A percentile compares a stretch with the other conserved stretches of the same genome.
These are phyloP conservation scores for Pythium angustatum DNA, from an alignment of 352 stramenopile species.

Conservation along the genomic window DNA sequence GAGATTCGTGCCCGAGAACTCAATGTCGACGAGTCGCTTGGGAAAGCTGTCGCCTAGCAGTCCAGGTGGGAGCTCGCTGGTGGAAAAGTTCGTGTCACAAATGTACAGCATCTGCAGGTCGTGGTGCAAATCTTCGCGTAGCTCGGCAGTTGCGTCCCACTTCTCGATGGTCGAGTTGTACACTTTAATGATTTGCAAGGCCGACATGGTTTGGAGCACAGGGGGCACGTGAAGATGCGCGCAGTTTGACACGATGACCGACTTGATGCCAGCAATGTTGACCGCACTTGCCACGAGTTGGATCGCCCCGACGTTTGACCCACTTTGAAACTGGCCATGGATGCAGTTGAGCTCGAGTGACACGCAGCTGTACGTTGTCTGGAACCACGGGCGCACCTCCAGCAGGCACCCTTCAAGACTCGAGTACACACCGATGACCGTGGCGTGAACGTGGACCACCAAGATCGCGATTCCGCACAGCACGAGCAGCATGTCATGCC, in stretches of 20 bases:
- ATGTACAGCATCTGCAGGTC: slow-evolving; percentile 23
- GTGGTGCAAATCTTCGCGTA: slow-evolving; percentile 8
- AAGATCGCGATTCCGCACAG: slow-evolving; percentile 17
- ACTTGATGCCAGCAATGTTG: background rate
- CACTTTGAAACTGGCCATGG: background rate
- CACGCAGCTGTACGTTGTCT: slow-evolving; percentile 17
- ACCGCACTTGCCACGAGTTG: background rate
- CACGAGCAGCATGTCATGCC: background rate
- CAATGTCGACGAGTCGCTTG: background rate
- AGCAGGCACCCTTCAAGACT: slow-evolving; percentile 10
- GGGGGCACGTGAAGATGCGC: slow-evolving; percentile 15
- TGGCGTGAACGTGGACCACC: slow-evolving; percentile 11
- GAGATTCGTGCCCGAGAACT: slow-evolving; percentile 21
- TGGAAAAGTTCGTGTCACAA: slow-evolving; percentile 11
- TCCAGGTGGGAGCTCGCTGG: background rate
- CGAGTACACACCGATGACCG: background rate
- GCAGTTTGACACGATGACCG: slow-evolving; percentile 26
- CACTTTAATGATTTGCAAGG: slow-evolving; percentile 17
- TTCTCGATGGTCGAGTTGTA: slow-evolving; percentile 31
- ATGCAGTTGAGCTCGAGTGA: slow-evolving; percentile 27
- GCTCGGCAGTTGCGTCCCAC: slow-evolving; percentile 18
- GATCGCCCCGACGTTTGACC: background rate
- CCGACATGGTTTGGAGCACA: slow-evolving; percentile 6
- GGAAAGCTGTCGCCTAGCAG: slow-evolving; percentile 13
- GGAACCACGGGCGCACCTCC: slow-evolving; percentile 25